A percentile compares a stretch with the other conserved stretches of the same genome.
Conservation (phyloP, 1,284 basidiomycete species). For the Cerrena zonata region DNA sequence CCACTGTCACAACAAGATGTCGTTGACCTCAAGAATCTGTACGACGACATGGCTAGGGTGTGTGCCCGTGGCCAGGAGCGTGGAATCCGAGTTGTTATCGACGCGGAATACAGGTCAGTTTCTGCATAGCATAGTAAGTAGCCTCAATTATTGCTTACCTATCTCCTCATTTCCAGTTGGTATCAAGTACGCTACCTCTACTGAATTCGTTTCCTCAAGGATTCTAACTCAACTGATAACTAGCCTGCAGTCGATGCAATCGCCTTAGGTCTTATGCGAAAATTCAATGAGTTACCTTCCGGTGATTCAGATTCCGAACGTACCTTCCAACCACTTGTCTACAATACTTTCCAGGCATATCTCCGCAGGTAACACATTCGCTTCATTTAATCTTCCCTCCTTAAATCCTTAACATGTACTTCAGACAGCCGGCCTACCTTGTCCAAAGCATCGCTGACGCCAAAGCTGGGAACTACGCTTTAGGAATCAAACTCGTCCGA, state of each 20-base stretch:
- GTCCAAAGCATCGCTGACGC: conserved; percentile 66
- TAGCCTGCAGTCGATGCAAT: conserved; percentile 79
- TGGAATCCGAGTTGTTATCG: conserved; percentile 65
- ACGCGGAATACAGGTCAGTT: conserved; percentile 73
- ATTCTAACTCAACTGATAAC: not conserved
- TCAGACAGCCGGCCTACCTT: conserved; percentile 68
- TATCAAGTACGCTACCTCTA: conserved; percentile 31
- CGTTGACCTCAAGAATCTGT: conserved; percentile 51
- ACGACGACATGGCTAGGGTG: conserved; percentile 38
- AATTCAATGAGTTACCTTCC: conserved; percentile 61
- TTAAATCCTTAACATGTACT: conserved; percentile 8
- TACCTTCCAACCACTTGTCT: conserved; percentile 58
- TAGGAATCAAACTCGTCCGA: conserved; percentile 92
- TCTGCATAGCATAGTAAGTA: not conserved
- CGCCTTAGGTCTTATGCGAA: conserved; percentile 66
- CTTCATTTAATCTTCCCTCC: not conserved
- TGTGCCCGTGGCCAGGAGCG: conserved; percentile 55
- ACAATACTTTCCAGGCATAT: conserved; percentile 84
- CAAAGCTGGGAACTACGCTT: conserved; percentile 61
- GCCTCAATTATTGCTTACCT: not conserved
- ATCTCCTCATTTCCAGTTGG: conserved; percentile 40
- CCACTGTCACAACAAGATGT: conserved; percentile 50
- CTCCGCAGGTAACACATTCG: conserved; percentile 50
- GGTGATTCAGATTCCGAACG: conserved; percentile 1
- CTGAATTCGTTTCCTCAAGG: not conserved